Evolutionary conservation across 2,329 filamentous ascomycete genomes (phyloP).

Genomic region (Exophiala sideris): DNA sequence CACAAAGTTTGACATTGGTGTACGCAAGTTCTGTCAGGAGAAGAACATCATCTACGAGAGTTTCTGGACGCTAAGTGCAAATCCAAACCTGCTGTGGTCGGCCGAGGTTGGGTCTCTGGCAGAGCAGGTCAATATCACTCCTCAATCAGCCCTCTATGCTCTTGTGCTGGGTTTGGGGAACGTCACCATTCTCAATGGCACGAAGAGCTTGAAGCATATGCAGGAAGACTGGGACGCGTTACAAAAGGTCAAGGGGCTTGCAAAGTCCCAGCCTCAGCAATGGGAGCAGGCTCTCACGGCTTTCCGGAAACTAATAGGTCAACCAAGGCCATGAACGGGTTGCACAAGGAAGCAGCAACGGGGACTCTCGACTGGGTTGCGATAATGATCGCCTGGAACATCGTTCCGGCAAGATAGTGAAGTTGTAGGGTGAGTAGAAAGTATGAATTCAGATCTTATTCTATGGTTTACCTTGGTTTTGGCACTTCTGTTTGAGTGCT

Average conservation of each 20-base stretch:
- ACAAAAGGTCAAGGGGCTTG: constrained; percentile 40
- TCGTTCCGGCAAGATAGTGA: too few relatives aligned
- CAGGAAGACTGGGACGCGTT: constrained; percentile 49
- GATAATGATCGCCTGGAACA: too few relatives aligned
- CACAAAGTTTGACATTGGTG: constrained; percentile 57
- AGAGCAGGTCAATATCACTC: constrained; percentile 38
- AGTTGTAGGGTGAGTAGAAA: too few relatives aligned
- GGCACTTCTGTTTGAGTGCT: too few relatives aligned
- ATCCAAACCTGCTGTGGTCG: constrained; percentile 50
- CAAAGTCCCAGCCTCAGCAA: constrained; percentile 42
- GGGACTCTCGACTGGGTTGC: too few relatives aligned
- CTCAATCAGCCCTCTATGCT: constrained; percentile 52
- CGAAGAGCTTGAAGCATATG: constrained; percentile 53
- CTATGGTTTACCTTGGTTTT: too few relatives aligned
- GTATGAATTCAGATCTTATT: too few relatives aligned
- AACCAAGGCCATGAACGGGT: constrained; percentile 20
- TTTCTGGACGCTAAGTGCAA: constrained; percentile 62
- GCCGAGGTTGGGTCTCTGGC: constrained; percentile 52
- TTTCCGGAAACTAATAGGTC: constrained; percentile 47
- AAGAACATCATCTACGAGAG: constrained; percentile 55
- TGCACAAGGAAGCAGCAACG: background rate
- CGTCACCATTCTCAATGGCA: constrained; percentile 55
- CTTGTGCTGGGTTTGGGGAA: constrained; percentile 54
- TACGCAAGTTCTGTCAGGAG: constrained; percentile 57
- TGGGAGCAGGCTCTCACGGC: constrained; percentile 50